Percentiles rank a stretch among this genome's conserved stretches.
Conservation (phyloP, 106 monocot species). For the Dendrobium nobile region DNA sequence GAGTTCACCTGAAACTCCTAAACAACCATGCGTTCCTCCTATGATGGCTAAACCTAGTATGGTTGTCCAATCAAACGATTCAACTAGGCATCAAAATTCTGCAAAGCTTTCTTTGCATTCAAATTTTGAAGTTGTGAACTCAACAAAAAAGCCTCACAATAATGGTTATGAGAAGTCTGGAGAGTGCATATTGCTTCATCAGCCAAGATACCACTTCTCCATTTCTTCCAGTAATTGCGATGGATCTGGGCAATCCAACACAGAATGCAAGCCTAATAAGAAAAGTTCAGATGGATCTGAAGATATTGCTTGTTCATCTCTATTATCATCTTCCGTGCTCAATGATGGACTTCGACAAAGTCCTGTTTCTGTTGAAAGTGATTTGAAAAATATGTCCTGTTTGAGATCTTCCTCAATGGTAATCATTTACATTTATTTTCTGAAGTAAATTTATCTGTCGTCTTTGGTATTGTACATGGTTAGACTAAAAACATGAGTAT, state of each 20-base stretch:
- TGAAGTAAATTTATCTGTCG: too few species aligned
- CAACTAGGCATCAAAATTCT: background rate
- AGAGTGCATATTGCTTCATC: background rate
- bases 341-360: background rate
- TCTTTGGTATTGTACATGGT: too few species aligned
- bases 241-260: background rate
- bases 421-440: too few species aligned
- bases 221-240: too few species aligned
- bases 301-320: background rate
- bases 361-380: too few species aligned
- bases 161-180: background rate
- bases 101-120: constrained; percentile 6
- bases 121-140: background rate
- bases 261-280: background rate
- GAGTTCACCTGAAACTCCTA: constrained; percentile 15
- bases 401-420: too few species aligned
- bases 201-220: background rate
- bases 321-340: background rate
- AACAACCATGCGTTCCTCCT: background rate
- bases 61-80: constrained; percentile 2
- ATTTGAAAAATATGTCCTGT: too few species aligned
- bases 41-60: background rate
- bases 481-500: too few species aligned
- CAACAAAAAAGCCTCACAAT: background rate
- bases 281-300: background rate